A percentile compares a stretch with the other conserved stretches of the same genome.
phyloP scores from a whole-genome alignment of 164 flowering plant genomes.

The Magnolia changhungtana region DNA sequence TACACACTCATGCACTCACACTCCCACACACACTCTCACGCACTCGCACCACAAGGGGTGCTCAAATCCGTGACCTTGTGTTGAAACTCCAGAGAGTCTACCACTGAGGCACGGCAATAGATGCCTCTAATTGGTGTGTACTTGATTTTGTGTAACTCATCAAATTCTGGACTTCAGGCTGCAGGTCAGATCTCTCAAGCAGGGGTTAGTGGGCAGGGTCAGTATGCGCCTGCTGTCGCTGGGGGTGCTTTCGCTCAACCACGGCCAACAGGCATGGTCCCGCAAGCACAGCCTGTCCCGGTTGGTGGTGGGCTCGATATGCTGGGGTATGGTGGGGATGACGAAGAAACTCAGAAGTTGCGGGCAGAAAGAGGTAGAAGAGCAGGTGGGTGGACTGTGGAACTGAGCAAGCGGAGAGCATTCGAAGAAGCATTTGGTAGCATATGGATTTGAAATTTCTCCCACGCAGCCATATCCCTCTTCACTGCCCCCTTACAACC shows the following conservation, averaged over 20 bases:
- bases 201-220: slow-evolving; percentile 49
- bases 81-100: no score
- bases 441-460: slow-evolving; percentile 54
- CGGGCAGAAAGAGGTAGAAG: slow-evolving; percentile 70
- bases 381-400: slow-evolving; percentile 89
- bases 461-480: neutral
- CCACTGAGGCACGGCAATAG: no score
- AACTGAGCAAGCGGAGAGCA: slow-evolving; percentile 68
- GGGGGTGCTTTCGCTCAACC: slow-evolving; percentile 68
- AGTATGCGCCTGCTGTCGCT: slow-evolving; percentile 73
- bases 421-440: slow-evolving; percentile 87
- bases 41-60: no score
- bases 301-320: slow-evolving; percentile 48
- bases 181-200: slow-evolving; percentile 42
- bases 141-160: neutral
- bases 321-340: slow-evolving; percentile 40
- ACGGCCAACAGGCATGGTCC: slow-evolving; percentile 71
- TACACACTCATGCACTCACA: no score
- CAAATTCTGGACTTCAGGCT: slow-evolving; percentile 26
- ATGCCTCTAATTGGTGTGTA: no score
- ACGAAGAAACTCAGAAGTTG: slow-evolving; percentile 68
- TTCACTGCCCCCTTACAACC: no score
- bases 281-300: slow-evolving; percentile 54
- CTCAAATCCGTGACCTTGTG: no score
- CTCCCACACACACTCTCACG: no score